Percentiles rank a stretch among this genome's conserved stretches.
These are phyloP conservation scores for Apiotrichum gamsii DNA, from an alignment of 1,284 basidiomycete genomes.

Conservation along the genomic window DNA sequence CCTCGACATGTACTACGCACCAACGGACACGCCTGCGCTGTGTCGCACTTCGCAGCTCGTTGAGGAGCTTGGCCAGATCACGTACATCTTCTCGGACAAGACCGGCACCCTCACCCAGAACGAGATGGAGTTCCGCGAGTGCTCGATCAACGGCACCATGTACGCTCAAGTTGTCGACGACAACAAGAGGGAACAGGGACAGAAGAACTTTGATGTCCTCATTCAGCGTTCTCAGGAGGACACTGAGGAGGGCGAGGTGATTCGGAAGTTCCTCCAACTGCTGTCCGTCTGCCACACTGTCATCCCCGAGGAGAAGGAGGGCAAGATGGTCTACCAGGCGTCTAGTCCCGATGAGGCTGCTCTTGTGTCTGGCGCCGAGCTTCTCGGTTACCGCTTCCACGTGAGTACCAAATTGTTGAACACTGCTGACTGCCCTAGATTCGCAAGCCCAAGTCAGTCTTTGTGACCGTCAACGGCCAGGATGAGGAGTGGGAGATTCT, in stretches of 20 bases:
- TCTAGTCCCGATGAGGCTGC: conserved; percentile 98
- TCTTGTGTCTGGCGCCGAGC: conserved; percentile 86
- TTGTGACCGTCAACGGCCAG: conserved; percentile 70
- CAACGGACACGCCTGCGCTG: conserved; percentile 90
- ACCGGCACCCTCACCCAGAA: conserved; percentile 95
- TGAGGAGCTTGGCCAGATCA: conserved; percentile 94
- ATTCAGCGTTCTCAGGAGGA: conserved; percentile 49
- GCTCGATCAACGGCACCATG: conserved; percentile 77
- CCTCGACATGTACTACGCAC: conserved; percentile 90
- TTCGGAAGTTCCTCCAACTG: conserved; percentile 81
- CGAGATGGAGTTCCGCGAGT: conserved; percentile 96
- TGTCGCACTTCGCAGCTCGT: conserved; percentile 96
- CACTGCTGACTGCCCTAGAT: conserved; percentile 52
- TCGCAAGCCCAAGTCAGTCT: conserved; percentile 92
- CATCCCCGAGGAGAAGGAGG: conserved; percentile 83
- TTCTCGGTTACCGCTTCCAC: conserved; percentile 88
- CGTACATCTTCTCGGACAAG: conserved; percentile 96
- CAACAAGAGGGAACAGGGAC: conserved; percentile 58
- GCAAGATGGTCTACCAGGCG: conserved; percentile 84
- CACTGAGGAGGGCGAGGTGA: conserved; percentile 60
- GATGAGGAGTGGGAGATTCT: conserved; percentile 81
- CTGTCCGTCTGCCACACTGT: conserved; percentile 97
- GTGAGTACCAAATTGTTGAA: conserved; percentile 55
- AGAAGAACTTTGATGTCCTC: conserved; percentile 46
- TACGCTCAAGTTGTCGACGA: conserved; percentile 89